Evolutionary conservation across 192 early-diverging fungal genomes (phyloP).

Genomic region (Coemansia sp.): DNA sequence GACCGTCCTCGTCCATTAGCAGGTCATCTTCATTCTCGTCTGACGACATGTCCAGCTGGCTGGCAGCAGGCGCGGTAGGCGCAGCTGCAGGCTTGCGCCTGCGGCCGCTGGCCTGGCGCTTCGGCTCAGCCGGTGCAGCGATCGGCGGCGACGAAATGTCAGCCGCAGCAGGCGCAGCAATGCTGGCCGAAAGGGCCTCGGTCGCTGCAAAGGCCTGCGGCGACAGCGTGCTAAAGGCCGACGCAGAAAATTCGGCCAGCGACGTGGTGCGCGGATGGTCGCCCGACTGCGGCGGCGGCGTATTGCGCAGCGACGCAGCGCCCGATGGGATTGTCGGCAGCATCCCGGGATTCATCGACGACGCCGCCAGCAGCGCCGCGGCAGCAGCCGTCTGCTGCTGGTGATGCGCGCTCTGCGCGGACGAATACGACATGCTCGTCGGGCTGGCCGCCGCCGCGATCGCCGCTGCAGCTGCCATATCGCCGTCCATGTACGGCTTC

Average conservation of each 20-base stretch:
- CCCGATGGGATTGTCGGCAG: conserved; percentile 48
- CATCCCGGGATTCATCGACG: conserved; percentile 38
- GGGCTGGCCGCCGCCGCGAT: conserved; percentile 9
- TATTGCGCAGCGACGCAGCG: conserved; percentile 34
- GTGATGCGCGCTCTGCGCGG: conserved; percentile 25
- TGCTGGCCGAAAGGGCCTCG: conserved; percentile 3
- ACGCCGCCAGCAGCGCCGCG: conserved; percentile 44
- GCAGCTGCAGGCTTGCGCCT: not conserved
- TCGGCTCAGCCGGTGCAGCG: not conserved
- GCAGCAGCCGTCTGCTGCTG: conserved; percentile 25
- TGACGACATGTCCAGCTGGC: not conserved
- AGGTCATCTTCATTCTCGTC: conserved; percentile 14
- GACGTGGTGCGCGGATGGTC: conserved; percentile 2
- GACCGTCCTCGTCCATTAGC: conserved; percentile 8
- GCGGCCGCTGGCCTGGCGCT: not conserved
- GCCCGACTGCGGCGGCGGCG: conserved; percentile 23
- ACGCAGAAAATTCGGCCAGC: conserved; percentile 11
- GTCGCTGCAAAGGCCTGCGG: conserved; percentile 8
- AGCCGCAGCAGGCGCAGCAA: not conserved
- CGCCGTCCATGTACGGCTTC: conserved; percentile 26
- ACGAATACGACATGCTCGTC: conserved; percentile 14
- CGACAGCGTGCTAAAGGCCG: conserved; percentile 19
- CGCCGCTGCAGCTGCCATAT: conserved; percentile 18
- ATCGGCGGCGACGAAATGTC: not conserved
- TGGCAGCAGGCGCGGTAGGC: not conserved